A percentile compares a stretch with the other conserved stretches of the same genome.
phyloP scores from a whole-genome alignment of 352 stramenopile species.

The Globisporangium emineosum region DNA sequence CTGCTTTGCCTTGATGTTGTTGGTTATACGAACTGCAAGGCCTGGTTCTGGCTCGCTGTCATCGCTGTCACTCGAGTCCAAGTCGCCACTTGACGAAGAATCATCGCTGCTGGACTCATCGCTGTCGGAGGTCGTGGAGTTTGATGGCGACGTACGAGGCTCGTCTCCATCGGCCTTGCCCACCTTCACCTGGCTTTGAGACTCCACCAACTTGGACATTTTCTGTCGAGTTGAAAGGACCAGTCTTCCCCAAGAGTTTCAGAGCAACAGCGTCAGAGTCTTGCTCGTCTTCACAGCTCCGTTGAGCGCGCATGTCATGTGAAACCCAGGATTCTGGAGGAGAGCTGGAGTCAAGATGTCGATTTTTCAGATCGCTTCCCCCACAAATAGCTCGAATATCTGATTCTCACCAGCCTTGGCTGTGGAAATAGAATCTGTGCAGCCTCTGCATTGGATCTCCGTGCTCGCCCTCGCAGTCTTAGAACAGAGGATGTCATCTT shows the following conservation, averaged over 20 bases:
- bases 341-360: neutral
- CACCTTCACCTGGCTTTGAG: neutral
- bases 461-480: neutral
- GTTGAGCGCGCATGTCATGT: neutral
- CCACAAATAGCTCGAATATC: conserved; percentile 4
- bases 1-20: conserved; percentile 33
- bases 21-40: conserved; percentile 23
- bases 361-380: neutral
- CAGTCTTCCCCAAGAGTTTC: neutral
- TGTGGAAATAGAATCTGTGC: conserved; percentile 3
- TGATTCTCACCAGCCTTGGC: neutral
- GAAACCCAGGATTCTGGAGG: neutral
- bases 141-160: neutral
- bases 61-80: conserved; percentile 21
- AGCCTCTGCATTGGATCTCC: neutral
- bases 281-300: neutral
- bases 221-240: no score
- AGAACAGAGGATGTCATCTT: neutral
- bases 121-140: neutral
- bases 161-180: neutral
- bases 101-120: no score
- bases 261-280: no score
- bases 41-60: conserved; percentile 28
- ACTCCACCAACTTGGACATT: conserved; percentile 4
- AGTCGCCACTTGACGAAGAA: no score